These are phyloP conservation scores for Spizellomyces sp. DNA, from an alignment of 192 early-diverging fungal genomes.

Conservation along the genomic window DNA sequence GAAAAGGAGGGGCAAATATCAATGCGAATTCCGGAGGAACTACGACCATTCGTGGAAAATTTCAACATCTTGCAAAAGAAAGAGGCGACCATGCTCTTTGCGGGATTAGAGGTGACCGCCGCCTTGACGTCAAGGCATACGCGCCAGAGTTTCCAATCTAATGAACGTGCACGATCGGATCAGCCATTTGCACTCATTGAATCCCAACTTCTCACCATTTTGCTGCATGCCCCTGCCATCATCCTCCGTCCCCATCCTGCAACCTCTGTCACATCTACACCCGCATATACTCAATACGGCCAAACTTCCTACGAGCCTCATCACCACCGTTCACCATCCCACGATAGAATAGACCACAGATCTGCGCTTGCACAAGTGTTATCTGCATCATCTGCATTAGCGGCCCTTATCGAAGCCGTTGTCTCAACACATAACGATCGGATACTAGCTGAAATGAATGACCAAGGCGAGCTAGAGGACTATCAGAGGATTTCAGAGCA, in stretches of 20 bases:
- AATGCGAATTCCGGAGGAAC: conserved; percentile 24
- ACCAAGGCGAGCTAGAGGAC: conserved; percentile 11
- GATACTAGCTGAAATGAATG: conserved; percentile 10
- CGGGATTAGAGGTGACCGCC: conserved; percentile 6
- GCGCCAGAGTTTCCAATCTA: background rate
- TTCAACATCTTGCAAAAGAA: conserved; percentile 12
- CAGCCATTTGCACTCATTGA: conserved; percentile 26
- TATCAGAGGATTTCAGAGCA: conserved; percentile 23
- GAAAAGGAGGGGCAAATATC: background rate
- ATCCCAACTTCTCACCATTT: conserved; percentile 25
- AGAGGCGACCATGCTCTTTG: conserved; percentile 22
- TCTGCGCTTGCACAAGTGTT: conserved; percentile 21
- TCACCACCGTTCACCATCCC: background rate
- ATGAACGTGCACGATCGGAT: background rate
- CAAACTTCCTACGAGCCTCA: no score
- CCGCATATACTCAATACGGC: background rate
- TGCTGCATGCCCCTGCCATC: conserved; percentile 24
- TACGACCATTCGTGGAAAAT: conserved; percentile 11
- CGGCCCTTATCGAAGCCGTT: conserved; percentile 27
- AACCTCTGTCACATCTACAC: background rate
- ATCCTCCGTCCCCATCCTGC: conserved; percentile 16
- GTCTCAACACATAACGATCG: conserved; percentile 27
- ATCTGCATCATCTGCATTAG: conserved; percentile 23
- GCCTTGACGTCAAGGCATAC: background rate
- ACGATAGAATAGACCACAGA: background rate